Conservation (phyloP, 1,284 basidiomycete genomes). For the Retiboletus flavoniger region DNA sequence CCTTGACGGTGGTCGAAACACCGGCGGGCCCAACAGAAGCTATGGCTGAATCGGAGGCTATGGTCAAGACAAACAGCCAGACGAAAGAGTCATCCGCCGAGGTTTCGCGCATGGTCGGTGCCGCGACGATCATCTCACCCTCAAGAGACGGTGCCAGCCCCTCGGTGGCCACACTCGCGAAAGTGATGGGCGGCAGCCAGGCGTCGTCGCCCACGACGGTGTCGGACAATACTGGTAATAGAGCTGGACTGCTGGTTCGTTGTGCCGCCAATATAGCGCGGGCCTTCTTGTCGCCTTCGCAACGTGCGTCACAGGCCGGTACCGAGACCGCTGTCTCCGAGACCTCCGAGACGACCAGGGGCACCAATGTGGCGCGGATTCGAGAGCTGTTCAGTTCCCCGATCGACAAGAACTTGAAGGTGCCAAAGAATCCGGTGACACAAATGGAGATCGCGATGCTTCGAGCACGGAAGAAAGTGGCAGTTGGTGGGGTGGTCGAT, state of each 20-base stretch:
- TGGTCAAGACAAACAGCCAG: not conserved
- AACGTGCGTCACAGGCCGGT: not conserved
- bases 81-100: not conserved
- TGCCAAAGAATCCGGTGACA: not conserved
- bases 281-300: not conserved
- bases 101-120: not conserved
- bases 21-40: not conserved
- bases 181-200: not conserved
- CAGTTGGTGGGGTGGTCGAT: not conserved
- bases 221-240: not conserved
- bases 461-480: not conserved
- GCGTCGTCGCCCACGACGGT: not conserved
- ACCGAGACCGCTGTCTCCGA: not conserved
- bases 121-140: not conserved
- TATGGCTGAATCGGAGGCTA: not conserved
- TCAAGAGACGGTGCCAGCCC: not conserved
- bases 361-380: not conserved
- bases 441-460: not conserved
- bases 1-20: not conserved
- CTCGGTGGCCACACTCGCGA: not conserved
- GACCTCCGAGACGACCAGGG: not conserved
- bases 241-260: not conserved
- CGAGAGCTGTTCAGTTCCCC: not conserved
- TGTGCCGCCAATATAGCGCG: not conserved
- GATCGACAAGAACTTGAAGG: slow-evolving; percentile 1